phyloP scores from a whole-genome alignment of 768 basidiomycete genomes.

The Russula sp. region DNA sequence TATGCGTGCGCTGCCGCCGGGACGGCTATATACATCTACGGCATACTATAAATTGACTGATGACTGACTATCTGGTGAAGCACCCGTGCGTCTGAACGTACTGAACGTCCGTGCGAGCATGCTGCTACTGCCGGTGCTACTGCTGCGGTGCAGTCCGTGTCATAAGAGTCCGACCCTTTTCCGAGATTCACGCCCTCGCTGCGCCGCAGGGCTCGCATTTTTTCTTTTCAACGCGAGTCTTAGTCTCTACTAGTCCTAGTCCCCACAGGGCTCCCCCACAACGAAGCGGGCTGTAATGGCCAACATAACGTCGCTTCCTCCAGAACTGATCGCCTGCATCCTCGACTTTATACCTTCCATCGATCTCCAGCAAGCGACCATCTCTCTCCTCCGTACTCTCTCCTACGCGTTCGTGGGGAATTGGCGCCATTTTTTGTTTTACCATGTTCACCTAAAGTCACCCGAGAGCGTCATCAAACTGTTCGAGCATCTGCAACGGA shows the following conservation, averaged over 20 bases:
- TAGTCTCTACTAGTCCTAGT: constrained; percentile 1
- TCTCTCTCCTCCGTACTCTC: constrained; percentile 56
- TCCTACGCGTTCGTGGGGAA: constrained; percentile 49
- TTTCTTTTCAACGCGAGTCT: constrained; percentile 24
- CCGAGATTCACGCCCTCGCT: too few relatives aligned
- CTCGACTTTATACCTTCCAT: constrained; percentile 42
- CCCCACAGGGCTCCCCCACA: constrained; percentile 25
- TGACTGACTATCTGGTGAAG: too few relatives aligned
- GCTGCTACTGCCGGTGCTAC: too few relatives aligned
- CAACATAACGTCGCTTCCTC: constrained; percentile 36
- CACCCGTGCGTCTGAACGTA: too few relatives aligned
- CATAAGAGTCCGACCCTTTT: too few relatives aligned
- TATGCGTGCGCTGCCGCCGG: too few relatives aligned
- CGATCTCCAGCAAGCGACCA: constrained; percentile 43
- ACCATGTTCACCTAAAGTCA: constrained; percentile 43
- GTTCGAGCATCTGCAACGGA: constrained; percentile 45
- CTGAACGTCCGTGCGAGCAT: too few relatives aligned
- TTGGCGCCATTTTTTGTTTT: constrained; percentile 44
- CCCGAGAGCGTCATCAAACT: constrained; percentile 48
- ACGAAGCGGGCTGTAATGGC: background rate
- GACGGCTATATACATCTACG: too few relatives aligned
- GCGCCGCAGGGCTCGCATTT: too few relatives aligned
- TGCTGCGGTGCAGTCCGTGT: too few relatives aligned
- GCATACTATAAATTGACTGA: too few relatives aligned
- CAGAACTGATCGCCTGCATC: constrained; percentile 60